Evolutionary conservation across 2,329 filamentous ascomycete species (phyloP).

Genomic region (Curvularia verruculosa): DNA sequence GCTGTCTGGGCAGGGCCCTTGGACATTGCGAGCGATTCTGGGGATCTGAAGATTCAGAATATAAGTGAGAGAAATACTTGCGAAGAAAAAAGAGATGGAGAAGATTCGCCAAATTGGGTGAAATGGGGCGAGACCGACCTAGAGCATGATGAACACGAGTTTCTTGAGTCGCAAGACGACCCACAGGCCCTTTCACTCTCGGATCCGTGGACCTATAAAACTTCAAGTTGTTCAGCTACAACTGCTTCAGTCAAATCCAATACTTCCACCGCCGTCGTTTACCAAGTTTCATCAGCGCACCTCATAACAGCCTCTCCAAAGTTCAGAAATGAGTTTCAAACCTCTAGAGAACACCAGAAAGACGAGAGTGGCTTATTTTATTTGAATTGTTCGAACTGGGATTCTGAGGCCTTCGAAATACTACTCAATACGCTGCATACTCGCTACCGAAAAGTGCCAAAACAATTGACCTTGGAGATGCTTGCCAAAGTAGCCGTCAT

Average conservation of each 20-base stretch:
- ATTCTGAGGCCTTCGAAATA: constrained; percentile 51
- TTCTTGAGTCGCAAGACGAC: not conserved
- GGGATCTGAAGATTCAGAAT: not conserved
- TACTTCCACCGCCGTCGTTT: not conserved
- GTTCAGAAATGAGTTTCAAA: constrained; percentile 3
- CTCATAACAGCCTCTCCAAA: constrained; percentile 6
- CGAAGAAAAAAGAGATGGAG: not conserved
- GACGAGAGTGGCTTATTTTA: constrained; percentile 10
- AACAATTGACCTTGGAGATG: constrained; percentile 48
- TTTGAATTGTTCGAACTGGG: constrained; percentile 22
- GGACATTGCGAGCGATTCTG: not conserved
- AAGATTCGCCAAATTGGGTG: not conserved
- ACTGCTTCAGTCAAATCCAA: not conserved
- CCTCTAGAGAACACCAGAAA: not conserved
- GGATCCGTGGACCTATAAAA: not conserved
- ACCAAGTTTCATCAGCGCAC: constrained; percentile 11
- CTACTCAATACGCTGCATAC: constrained; percentile 56
- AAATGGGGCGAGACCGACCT: not conserved
- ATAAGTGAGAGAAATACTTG: not conserved
- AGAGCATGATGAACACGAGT: not conserved
- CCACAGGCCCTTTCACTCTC: not conserved
- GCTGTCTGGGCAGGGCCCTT: constrained; percentile 11
- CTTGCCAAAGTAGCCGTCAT: constrained; percentile 55
- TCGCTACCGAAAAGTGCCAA: constrained; percentile 50
- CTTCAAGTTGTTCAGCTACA: not conserved